These are phyloP conservation scores for Nannizziopsis barbatae DNA, from an alignment of 2,329 filamentous ascomycete species.

Conservation along the genomic window DNA sequence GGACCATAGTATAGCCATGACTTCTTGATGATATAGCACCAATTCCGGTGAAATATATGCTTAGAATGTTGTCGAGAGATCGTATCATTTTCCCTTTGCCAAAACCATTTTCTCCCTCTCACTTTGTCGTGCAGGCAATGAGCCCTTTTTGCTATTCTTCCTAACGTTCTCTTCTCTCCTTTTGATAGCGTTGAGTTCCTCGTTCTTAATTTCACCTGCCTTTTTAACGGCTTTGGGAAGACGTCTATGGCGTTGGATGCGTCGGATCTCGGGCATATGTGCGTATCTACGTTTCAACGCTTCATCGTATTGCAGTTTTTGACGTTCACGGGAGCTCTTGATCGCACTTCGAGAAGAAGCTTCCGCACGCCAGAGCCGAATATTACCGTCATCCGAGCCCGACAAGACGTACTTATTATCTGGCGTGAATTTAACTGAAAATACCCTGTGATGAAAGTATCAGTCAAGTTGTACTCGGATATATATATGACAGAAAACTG, in stretches of 20 bases:
- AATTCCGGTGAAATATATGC: not conserved
- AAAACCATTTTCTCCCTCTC: conserved; percentile 92
- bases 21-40: too few species aligned
- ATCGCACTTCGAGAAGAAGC: conserved; percentile 74
- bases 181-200: conserved; percentile 81
- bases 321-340: conserved; percentile 71
- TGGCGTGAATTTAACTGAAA: conserved; percentile 71
- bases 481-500: conserved; percentile 11
- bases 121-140: conserved; percentile 52
- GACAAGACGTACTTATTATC: conserved; percentile 84
- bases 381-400: conserved; percentile 87
- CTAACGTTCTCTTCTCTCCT: conserved; percentile 87
- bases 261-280: conserved; percentile 91
- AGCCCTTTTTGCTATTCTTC: conserved; percentile 77
- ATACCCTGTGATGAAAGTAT: conserved; percentile 47
- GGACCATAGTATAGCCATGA: too few species aligned
- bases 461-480: not conserved
- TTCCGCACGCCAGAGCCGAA: conserved; percentile 77
- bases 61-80: not conserved
- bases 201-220: conserved; percentile 83
- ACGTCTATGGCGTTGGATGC: conserved; percentile 85
- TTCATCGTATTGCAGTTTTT: conserved; percentile 84
- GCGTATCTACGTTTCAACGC: conserved; percentile 71
- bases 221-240: conserved; percentile 91
- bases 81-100: conserved; percentile 48